A percentile compares a stretch with the other conserved stretches of the same genome.
Conservation (phyloP, 2,329 filamentous ascomycete species). For the Fusarium camptoceras region DNA sequence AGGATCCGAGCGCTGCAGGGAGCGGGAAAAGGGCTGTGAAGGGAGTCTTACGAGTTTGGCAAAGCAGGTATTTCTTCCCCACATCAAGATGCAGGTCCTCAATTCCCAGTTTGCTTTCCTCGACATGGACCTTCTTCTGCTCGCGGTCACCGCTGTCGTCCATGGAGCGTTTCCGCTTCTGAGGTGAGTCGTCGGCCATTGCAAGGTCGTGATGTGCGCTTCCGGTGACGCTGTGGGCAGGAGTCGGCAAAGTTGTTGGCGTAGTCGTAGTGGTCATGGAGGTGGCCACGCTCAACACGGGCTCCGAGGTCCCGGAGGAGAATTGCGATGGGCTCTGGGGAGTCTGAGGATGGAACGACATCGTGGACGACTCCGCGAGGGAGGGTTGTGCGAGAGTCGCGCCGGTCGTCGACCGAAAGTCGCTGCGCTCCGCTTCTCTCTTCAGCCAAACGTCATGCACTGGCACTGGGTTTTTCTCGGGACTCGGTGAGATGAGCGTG, state of each 20-base stretch:
- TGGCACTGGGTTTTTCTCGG: constrained; percentile 44
- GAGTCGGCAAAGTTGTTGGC: constrained; percentile 68
- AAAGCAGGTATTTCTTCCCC: constrained; percentile 74
- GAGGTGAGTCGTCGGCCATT: constrained; percentile 65
- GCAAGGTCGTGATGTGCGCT: constrained; percentile 59
- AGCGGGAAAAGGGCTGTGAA: constrained; percentile 53
- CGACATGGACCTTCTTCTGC: constrained; percentile 72
- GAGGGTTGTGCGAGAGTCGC: constrained; percentile 49
- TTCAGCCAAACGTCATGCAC: constrained; percentile 49
- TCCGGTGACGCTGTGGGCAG: constrained; percentile 72
- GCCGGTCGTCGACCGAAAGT: constrained; percentile 50
- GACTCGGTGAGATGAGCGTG: constrained; percentile 34
- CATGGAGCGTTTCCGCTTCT: constrained; percentile 71
- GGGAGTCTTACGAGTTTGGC: constrained; percentile 74
- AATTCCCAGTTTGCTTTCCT: constrained; percentile 71
- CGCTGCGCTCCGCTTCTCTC: constrained; percentile 50
- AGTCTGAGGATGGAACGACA: constrained; percentile 76
- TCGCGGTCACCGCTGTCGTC: constrained; percentile 68
- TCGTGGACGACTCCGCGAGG: constrained; percentile 59
- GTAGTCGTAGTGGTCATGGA: constrained; percentile 64
- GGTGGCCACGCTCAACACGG: constrained; percentile 61
- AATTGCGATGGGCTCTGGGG: constrained; percentile 75
- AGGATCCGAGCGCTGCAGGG: constrained; percentile 42
- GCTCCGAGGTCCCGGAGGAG: constrained; percentile 67
- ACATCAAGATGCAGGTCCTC: constrained; percentile 75